phyloP scores from a whole-genome alignment of 495 filamentous ascomycete species.

The Neurospora sp. region DNA sequence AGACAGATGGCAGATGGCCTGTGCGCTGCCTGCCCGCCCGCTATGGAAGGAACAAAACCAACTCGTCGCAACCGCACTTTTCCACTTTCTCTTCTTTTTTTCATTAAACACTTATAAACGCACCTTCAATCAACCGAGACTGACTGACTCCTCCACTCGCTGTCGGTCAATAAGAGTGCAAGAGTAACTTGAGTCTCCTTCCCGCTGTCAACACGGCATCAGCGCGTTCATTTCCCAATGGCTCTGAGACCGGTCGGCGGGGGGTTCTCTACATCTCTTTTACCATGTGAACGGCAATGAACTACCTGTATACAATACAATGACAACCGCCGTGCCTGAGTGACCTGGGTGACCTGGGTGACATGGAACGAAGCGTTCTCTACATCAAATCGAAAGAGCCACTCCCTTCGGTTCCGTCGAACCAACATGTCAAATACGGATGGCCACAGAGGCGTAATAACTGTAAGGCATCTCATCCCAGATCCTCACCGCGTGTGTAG shows the following conservation, averaged over 20 bases:
- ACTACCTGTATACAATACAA: neutral
- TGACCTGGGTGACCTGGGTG: neutral
- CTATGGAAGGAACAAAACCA: neutral
- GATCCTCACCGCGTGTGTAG: neutral
- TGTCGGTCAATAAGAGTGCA: conserved; percentile 44
- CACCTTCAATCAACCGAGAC: conserved; percentile 45
- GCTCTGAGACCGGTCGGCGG: neutral
- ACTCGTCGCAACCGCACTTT: neutral
- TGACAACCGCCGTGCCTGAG: neutral
- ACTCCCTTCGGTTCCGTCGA: neutral
- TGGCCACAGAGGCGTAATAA: neutral
- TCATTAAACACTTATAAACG: conserved; percentile 32
- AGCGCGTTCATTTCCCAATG: neutral
- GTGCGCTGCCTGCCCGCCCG: neutral
- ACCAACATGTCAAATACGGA: neutral
- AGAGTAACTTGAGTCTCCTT: conserved; percentile 19
- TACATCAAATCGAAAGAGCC: neutral
- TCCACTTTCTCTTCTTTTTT: conserved; percentile 14
- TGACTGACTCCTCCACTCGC: conserved; percentile 28
- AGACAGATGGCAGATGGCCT: neutral
- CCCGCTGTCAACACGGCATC: neutral
- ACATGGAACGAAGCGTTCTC: neutral
- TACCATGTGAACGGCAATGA: neutral
- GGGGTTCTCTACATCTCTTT: neutral
- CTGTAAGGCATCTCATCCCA: neutral